Conservation (phyloP, 2,329 filamentous ascomycete genomes). For the Stemphylium beticola region DNA sequence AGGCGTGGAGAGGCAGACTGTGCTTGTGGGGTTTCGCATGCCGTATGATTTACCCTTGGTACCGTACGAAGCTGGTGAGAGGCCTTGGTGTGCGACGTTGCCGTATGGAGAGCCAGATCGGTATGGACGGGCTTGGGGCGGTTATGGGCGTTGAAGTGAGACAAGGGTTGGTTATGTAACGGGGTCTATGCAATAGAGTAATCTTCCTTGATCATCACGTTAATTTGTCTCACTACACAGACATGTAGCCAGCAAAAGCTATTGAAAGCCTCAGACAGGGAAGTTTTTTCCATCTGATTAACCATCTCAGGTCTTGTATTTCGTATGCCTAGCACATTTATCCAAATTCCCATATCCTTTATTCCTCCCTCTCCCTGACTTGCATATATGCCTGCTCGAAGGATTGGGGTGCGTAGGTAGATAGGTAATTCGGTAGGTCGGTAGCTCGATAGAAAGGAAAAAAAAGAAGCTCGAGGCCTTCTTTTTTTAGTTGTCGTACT, state of each 20-base stretch:
- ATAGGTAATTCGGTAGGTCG: too few species aligned
- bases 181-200: background rate
- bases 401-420: too few species aligned
- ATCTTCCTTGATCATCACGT: background rate
- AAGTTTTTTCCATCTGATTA: too few species aligned
- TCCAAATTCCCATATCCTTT: too few species aligned
- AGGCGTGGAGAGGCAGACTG: slow-evolving; percentile 5
- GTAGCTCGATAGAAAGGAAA: background rate
- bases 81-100: slow-evolving; percentile 77
- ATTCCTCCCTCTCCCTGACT: too few species aligned
- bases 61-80: slow-evolving; percentile 66
- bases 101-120: slow-evolving; percentile 68
- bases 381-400: too few species aligned
- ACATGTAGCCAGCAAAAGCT: too few species aligned
- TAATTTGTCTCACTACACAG: too few species aligned
- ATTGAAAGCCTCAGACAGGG: too few species aligned
- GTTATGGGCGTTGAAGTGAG: slow-evolving; percentile 10
- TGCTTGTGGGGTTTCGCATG: slow-evolving; percentile 72
- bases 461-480: background rate
- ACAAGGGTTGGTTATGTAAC: background rate
- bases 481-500: slow-evolving; percentile 64
- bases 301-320: too few species aligned
- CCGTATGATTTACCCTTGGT: slow-evolving; percentile 82
- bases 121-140: slow-evolving; percentile 54
- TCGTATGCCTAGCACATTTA: too few species aligned